phyloP scores from a whole-genome alignment of 805 yeast species.

The Metschnikowia cerradonensis region DNA sequence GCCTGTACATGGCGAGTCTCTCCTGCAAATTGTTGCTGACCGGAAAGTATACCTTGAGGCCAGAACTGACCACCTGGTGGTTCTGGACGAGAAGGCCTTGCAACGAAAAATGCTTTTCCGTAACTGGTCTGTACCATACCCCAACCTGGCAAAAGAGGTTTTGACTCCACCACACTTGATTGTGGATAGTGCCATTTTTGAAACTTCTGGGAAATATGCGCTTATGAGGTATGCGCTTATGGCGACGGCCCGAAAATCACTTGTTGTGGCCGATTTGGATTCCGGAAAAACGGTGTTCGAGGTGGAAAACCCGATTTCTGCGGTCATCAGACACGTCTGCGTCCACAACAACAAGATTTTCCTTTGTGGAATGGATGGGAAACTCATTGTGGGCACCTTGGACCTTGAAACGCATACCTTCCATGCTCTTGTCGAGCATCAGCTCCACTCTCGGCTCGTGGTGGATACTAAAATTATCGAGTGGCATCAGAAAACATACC shows the following conservation, averaged over 20 bases:
- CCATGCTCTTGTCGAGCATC: conserved; percentile 14
- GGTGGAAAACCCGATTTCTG: conserved; percentile 17
- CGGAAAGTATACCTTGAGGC: conserved; percentile 8
- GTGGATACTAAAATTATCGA: conserved; percentile 31
- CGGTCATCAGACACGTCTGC: conserved; percentile 35
- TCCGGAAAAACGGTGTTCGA: conserved; percentile 13
- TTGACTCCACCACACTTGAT: conserved; percentile 23
- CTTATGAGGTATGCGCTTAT: conserved; percentile 14
- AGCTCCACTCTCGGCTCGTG: conserved; percentile 34
- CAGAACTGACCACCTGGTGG: conserved; percentile 4
- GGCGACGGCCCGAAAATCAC: conserved; percentile 19
- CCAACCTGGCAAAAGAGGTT: conserved; percentile 14
- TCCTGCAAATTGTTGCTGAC: conserved; percentile 33
- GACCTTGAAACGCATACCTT: conserved; percentile 1
- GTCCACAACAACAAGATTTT: conserved; percentile 24
- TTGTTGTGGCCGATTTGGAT: conserved; percentile 18
- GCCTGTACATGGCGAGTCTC: conserved; percentile 28
- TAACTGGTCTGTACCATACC: conserved; percentile 33
- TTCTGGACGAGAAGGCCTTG: conserved; percentile 10
- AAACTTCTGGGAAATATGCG: conserved; percentile 2
- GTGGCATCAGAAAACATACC: conserved; percentile 24
- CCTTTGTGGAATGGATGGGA: conserved; percentile 55
- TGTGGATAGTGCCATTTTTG: conserved; percentile 13
- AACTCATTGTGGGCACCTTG: conserved; percentile 22
- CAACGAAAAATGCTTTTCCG: conserved; percentile 10